phyloP scores from a whole-genome alignment of 371 early-diverging fungal species.

The Lichtheimia corymbifera region DNA sequence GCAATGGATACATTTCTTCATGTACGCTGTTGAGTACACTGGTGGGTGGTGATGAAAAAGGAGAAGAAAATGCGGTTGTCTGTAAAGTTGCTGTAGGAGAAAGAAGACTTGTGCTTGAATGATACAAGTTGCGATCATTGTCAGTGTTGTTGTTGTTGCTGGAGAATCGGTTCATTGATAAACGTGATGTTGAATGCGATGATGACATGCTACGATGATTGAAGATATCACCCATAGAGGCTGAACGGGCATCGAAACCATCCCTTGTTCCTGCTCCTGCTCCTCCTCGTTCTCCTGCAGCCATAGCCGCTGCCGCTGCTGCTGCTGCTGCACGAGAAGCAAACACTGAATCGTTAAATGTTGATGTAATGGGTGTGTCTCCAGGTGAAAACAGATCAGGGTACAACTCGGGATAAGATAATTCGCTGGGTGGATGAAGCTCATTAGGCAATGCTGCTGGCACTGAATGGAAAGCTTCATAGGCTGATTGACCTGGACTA shows the following conservation, averaged over 20 bases:
- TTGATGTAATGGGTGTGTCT: not conserved
- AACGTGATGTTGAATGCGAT: not conserved
- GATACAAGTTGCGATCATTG: too few relatives aligned
- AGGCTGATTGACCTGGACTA: conserved; percentile 43
- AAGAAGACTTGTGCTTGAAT: too few relatives aligned
- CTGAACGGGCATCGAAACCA: conserved; percentile 5
- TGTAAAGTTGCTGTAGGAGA: not conserved
- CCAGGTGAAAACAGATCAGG: conserved; percentile 48
- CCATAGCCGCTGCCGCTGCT: not conserved
- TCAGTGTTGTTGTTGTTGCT: too few relatives aligned
- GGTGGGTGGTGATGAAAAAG: conserved; percentile 19
- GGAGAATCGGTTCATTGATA: too few relatives aligned
- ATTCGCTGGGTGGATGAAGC: conserved; percentile 47
- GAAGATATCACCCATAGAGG: conserved; percentile 16
- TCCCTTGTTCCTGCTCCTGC: not conserved
- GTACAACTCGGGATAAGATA: conserved; percentile 44
- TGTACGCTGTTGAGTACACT: not conserved
- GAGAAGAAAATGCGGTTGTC: conserved; percentile 10
- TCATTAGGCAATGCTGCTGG: conserved; percentile 52
- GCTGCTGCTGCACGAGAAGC: conserved; percentile 13
- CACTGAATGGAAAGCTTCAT: conserved; percentile 61
- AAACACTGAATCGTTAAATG: conserved; percentile 15
- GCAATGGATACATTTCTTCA: conserved; percentile 13
- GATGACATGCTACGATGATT: conserved; percentile 8
- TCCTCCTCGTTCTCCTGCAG: not conserved